phyloP scores from a whole-genome alignment of 73 alveolate species.

The Diophrys appendiculata region DNA sequence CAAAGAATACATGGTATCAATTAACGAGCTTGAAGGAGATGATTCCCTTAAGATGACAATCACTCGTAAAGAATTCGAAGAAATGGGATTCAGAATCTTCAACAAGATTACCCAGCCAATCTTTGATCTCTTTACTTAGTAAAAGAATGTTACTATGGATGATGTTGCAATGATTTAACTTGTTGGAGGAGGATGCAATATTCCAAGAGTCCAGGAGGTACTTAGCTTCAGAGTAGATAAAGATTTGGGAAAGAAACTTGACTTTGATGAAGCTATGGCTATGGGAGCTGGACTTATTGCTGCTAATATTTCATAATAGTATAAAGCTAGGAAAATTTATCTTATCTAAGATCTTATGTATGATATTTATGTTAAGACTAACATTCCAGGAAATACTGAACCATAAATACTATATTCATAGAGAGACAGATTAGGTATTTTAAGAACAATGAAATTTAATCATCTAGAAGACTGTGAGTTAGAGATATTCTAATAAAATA shows the following conservation, averaged over 20 bases:
- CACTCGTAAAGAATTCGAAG: conserved; percentile 85
- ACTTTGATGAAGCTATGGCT: conserved; percentile 98
- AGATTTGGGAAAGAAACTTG: conserved; percentile 89
- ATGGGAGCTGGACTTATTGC: conserved; percentile 96
- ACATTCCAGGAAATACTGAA: neutral
- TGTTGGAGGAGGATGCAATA: conserved; percentile 95
- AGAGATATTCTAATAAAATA: too few species aligned
- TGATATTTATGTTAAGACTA: conserved; percentile 10
- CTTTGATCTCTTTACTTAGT: neutral
- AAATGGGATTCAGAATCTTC: conserved; percentile 4
- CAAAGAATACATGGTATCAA: conserved; percentile 73
- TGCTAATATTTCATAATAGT: conserved; percentile 74
- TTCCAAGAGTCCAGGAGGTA: conserved; percentile 90
- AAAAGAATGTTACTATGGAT: neutral
- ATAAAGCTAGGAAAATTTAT: conserved; percentile 55
- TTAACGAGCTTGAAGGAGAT: conserved; percentile 78
- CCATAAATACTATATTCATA: neutral
- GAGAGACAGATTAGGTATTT: neutral
- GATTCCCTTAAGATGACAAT: conserved; percentile 75
- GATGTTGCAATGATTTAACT: conserved; percentile 63
- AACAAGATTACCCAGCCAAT: neutral
- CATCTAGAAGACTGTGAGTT: neutral
- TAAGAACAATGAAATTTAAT: neutral
- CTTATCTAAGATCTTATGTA: conserved; percentile 18
- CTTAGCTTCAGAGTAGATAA: conserved; percentile 59